Evolutionary conservation across 768 basidiomycete genomes (phyloP).

Genomic region (Crepidotus variabilis): DNA sequence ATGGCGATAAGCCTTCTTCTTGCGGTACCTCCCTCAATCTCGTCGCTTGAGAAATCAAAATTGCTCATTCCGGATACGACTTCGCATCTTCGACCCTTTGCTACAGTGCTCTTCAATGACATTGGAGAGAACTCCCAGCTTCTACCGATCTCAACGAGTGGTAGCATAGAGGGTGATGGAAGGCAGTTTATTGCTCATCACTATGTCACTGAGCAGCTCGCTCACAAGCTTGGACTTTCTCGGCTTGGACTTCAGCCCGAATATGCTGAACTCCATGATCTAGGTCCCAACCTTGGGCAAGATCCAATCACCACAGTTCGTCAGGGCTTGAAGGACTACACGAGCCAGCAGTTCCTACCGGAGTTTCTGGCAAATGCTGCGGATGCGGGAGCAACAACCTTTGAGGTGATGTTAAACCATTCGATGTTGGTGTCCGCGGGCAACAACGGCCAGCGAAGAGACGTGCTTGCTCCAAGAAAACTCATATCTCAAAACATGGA

Average conservation of each 20-base stretch:
- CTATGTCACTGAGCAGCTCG: slow-evolving; percentile 26
- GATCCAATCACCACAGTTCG: slow-evolving; percentile 38
- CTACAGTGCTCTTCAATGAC: slow-evolving; percentile 36
- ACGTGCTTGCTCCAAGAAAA: no score
- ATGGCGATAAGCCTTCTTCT: slow-evolving; percentile 26
- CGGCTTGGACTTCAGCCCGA: slow-evolving; percentile 28
- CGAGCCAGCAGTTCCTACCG: slow-evolving; percentile 36
- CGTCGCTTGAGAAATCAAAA: slow-evolving; percentile 17
- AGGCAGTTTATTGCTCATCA: slow-evolving; percentile 24
- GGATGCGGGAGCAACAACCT: slow-evolving; percentile 44
- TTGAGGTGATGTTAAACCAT: slow-evolving; percentile 29
- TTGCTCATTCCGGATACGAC: slow-evolving; percentile 33
- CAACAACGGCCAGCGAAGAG: no score
- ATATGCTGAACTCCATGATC: slow-evolving; percentile 21
- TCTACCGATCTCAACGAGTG: slow-evolving; percentile 5
- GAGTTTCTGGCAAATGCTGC: slow-evolving; percentile 54
- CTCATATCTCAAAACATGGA: slow-evolving; percentile 33
- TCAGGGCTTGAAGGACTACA: slow-evolving; percentile 38
- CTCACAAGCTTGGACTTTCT: slow-evolving; percentile 24
- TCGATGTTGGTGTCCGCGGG: not conserved
- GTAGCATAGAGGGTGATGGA: slow-evolving; percentile 2
- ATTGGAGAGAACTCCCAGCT: slow-evolving; percentile 28
- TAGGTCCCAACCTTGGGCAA: slow-evolving; percentile 40
- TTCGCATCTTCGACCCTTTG: slow-evolving; percentile 21
- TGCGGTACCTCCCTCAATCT: slow-evolving; percentile 20